Base-by-base conservation (phyloP, 208 protist species). In the Crithidia expoeki region DNA sequence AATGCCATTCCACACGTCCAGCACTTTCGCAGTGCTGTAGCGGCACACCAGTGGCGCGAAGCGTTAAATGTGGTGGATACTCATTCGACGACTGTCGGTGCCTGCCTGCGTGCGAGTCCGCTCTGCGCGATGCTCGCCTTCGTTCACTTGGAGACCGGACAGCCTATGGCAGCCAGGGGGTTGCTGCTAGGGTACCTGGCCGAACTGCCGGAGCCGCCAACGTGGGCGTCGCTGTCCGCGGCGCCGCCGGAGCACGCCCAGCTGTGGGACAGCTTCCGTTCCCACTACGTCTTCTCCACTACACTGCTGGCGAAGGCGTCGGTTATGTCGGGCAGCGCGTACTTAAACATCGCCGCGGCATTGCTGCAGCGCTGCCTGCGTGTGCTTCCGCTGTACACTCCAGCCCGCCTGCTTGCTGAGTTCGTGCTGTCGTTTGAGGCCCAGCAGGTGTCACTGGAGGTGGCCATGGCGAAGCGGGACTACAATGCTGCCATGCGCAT, bases 271-370 rank as follows among this genome's bases (percentile, higher is more conserved):
- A 73, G 76, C 60, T 63, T 84, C 30, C 72, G 71, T 27, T 78
- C 83, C 4, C 87, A 94, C 77, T 94, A 90, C 69, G 55, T 96
- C 14, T 82, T 89, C 28, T 44, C 76, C 38, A 81, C 64, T 27
- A 74, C 89, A 25, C 81, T 93, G 27, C 77, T 94, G 11, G 89
- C 92, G 33, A 91, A 90, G 71, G 82, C 85, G n/a, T 89, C 85
- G 66, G 70, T 84, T 14, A 92, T 93, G 74, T 89, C 81, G 52
- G 89, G 92, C 40, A 81, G 60, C 21, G 51, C 76, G 4, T 94
- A 90, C 80, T 62, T 93, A 28, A 89, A 90, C 62, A 79, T 95
- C 40, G 83, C 92, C 19, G 90, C 88, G 4, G 77, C 75, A 17
- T 71, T 94, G 50, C 62, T 93, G 49, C 71, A 86, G 67, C 85